Conservation (phyloP, 208 protist genomes). For the Acanthamoeba divionensis region DNA sequence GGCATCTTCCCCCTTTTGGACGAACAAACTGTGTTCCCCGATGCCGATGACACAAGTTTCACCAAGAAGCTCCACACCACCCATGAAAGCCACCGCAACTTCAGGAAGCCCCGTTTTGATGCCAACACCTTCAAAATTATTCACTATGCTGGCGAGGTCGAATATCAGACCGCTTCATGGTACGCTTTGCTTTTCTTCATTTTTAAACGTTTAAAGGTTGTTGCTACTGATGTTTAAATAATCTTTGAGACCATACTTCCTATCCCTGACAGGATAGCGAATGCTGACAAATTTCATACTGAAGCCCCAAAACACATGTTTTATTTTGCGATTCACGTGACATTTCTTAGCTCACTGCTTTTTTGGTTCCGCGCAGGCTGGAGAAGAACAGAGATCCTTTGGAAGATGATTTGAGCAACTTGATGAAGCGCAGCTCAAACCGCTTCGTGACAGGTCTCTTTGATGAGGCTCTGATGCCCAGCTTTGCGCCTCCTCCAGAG, state of each 20-base stretch:
- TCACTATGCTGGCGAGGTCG: constrained; percentile 82
- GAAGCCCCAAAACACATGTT: too few species aligned
- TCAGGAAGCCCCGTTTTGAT: constrained; percentile 53
- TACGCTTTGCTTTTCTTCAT: too few species aligned
- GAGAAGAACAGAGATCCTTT: constrained; percentile 82
- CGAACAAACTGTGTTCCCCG: constrained; percentile 77
- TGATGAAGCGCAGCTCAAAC: constrained; percentile 63
- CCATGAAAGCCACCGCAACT: constrained; percentile 62
- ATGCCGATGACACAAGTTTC: constrained; percentile 67
- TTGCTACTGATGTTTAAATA: too few species aligned
- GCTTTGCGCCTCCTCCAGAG: background rate
- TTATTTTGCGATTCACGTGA: too few species aligned
- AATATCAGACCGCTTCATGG: constrained; percentile 16
- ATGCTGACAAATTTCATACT: too few species aligned
- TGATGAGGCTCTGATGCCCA: constrained; percentile 55
- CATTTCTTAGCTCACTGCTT: too few species aligned
- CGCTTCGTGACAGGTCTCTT: constrained; percentile 68
- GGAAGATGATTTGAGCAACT: constrained; percentile 74
- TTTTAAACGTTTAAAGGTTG: too few species aligned
- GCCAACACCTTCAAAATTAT: constrained; percentile 72
- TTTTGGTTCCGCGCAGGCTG: too few species aligned
- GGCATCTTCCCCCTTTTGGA: constrained; percentile 75
- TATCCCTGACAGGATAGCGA: too few species aligned
- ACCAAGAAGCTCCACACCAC: constrained; percentile 68
- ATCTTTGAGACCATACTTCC: too few species aligned